These are phyloP conservation scores for Myotisia sp. DNA, from an alignment of 2,329 filamentous ascomycete genomes.

Conservation along the genomic window DNA sequence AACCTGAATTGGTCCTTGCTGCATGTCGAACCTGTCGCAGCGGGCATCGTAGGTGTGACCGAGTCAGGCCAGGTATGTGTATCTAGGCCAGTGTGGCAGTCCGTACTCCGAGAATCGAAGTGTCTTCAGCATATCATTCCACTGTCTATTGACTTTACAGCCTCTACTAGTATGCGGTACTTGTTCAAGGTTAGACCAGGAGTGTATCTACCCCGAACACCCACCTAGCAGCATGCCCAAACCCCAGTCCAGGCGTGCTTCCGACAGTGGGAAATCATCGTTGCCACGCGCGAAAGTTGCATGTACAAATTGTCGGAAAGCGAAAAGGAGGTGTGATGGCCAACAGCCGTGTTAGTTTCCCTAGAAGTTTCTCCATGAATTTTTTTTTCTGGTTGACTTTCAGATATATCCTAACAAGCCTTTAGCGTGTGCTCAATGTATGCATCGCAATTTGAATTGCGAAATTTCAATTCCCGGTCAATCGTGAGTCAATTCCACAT, in stretches of 20 bases:
- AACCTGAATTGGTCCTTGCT: too few relatives aligned
- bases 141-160: neutral
- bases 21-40: neutral
- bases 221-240: too few relatives aligned
- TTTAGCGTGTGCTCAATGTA: too few relatives aligned
- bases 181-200: neutral
- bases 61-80: neutral
- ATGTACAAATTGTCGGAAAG: conserved; percentile 4
- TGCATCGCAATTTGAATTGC: too few relatives aligned
- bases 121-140: too few relatives aligned
- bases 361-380: too few relatives aligned
- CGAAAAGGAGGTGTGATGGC: conserved; percentile 10
- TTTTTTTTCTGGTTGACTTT: too few relatives aligned
- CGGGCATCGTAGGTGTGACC: conserved; percentile 1
- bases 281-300: neutral
- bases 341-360: conserved; percentile 5
- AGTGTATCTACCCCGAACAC: neutral
- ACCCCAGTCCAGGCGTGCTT: neutral
- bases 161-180: neutral
- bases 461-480: too few relatives aligned
- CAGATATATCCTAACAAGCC: too few relatives aligned
- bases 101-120: too few relatives aligned
- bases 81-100: too few relatives aligned
- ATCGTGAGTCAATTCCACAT: too few relatives aligned
- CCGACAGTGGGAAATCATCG: neutral